Conservation (phyloP, 495 filamentous ascomycete species). For the Clohesyomyces aquaticus region DNA sequence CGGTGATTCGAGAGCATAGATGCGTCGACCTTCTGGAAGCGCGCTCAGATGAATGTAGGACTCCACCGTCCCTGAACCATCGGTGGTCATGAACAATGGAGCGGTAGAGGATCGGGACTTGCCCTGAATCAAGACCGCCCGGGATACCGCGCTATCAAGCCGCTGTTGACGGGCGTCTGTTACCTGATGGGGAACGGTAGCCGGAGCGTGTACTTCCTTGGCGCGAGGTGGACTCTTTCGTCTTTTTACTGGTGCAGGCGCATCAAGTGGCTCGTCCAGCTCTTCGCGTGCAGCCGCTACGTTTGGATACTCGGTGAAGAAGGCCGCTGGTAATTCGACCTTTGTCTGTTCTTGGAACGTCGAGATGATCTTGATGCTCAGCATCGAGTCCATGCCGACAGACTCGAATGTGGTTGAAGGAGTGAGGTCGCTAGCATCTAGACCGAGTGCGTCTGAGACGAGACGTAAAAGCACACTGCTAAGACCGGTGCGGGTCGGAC, state of each 20-base stretch:
- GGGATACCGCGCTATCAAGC: slow-evolving; percentile 11
- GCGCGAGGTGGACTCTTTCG: slow-evolving; percentile 6
- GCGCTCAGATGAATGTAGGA: slow-evolving; percentile 41
- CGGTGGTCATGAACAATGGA: slow-evolving; percentile 30
- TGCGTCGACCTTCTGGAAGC: slow-evolving; percentile 30
- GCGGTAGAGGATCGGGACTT: slow-evolving; percentile 10
- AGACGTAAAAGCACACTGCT: slow-evolving; percentile 19
- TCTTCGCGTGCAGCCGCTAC: slow-evolving; percentile 26
- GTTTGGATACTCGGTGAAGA: slow-evolving; percentile 28
- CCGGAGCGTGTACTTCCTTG: not conserved
- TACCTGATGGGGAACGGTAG: not conserved
- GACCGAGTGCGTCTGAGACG: slow-evolving; percentile 25
- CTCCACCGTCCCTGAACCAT: slow-evolving; percentile 38
- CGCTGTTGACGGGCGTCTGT: slow-evolving; percentile 16
- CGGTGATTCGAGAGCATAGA: slow-evolving; percentile 48
- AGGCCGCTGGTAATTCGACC: slow-evolving; percentile 27
- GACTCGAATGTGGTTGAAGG: slow-evolving; percentile 28
- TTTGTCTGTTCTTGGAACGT: slow-evolving; percentile 27
- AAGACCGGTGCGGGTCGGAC: not conserved
- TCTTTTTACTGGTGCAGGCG: slow-evolving; percentile 7
- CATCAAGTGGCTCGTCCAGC: slow-evolving; percentile 20
- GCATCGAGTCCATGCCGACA: slow-evolving; percentile 32
- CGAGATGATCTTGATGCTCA: slow-evolving; percentile 31
- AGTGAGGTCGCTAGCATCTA: slow-evolving; percentile 20
- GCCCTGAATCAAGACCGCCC: slow-evolving; percentile 31